phyloP scores from a whole-genome alignment of 257 asterid genomes.

The Plantago elongata region DNA sequence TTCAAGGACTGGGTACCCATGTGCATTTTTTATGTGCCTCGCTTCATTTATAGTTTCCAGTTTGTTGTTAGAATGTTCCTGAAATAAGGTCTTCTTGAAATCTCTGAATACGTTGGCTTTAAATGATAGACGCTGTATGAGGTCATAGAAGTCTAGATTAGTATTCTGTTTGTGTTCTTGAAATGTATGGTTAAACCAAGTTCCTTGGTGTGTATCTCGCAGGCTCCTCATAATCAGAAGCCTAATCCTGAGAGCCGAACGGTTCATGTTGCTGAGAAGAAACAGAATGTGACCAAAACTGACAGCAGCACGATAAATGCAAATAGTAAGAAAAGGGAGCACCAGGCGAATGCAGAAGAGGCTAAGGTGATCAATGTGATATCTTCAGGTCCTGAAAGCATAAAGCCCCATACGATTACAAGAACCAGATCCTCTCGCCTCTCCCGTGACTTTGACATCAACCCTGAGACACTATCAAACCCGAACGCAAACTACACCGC shows the following conservation, averaged over 20 bases:
- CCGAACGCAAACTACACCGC: conserved; percentile 72
- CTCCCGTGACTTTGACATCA: conserved; percentile 69
- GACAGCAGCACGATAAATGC: conserved; percentile 20
- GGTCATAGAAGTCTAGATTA: too few species aligned
- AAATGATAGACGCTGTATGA: too few species aligned
- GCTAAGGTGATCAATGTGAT: conserved; percentile 37
- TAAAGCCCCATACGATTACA: conserved; percentile 30
- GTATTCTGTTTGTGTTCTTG: background rate
- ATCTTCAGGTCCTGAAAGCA: conserved; percentile 40
- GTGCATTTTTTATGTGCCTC: too few species aligned
- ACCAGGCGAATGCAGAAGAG: conserved; percentile 19
- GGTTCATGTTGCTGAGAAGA: conserved; percentile 29
- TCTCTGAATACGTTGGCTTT: too few species aligned
- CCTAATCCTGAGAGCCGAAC: conserved; percentile 30
- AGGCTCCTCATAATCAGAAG: conserved; percentile 41
- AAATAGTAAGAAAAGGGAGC: conserved; percentile 31
- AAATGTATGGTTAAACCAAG: background rate
- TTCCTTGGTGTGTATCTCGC: conserved; percentile 9
- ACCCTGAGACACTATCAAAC: conserved; percentile 49
- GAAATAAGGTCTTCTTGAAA: too few species aligned
- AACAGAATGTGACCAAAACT: conserved; percentile 23
- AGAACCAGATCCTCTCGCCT: conserved; percentile 70
- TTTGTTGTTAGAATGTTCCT: too few species aligned
- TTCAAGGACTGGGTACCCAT: too few species aligned
- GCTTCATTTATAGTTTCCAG: too few species aligned